Evolutionary conservation across 2,329 filamentous ascomycete genomes (phyloP).

Genomic region (Penicillium sp.): DNA sequence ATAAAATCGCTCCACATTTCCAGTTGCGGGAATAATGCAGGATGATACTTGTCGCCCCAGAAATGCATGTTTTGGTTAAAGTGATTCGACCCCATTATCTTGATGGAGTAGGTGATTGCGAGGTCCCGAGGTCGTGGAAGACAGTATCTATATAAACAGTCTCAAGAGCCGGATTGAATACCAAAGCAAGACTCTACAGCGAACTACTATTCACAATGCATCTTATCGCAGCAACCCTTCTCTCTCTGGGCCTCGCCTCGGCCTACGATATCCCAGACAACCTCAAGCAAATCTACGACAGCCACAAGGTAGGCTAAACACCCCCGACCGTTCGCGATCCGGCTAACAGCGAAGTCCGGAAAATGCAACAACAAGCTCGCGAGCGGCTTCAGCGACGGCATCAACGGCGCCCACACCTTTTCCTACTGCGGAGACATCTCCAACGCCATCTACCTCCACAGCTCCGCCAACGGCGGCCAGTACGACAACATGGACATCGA

Average conservation of each 20-base stretch:
- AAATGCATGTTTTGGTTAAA: not conserved
- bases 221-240: not conserved
- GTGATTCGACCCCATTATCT: not conserved
- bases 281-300: conserved; percentile 21
- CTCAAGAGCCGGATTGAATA: not conserved
- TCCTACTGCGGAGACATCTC: conserved; percentile 54
- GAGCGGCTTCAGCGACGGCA: conserved; percentile 23
- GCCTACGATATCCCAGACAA: conserved; percentile 21
- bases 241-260: conserved; percentile 1
- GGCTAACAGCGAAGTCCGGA: conserved; percentile 7
- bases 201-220: not conserved
- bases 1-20: not conserved
- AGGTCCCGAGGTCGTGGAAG: not conserved
- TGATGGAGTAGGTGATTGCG: not conserved
- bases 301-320: conserved; percentile 16
- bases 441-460: conserved; percentile 54
- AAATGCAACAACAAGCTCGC: conserved; percentile 21
- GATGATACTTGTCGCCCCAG: not conserved
- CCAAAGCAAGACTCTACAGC: not conserved
- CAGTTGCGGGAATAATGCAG: not conserved
- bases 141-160: not conserved
- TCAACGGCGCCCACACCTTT: conserved; percentile 13
- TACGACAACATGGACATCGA: conserved; percentile 62
- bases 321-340: not conserved
- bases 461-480: conserved; percentile 33